These are phyloP conservation scores for Ophiosphaerella korrae DNA, from an alignment of 2,329 filamentous ascomycete genomes.

Conservation along the genomic window DNA sequence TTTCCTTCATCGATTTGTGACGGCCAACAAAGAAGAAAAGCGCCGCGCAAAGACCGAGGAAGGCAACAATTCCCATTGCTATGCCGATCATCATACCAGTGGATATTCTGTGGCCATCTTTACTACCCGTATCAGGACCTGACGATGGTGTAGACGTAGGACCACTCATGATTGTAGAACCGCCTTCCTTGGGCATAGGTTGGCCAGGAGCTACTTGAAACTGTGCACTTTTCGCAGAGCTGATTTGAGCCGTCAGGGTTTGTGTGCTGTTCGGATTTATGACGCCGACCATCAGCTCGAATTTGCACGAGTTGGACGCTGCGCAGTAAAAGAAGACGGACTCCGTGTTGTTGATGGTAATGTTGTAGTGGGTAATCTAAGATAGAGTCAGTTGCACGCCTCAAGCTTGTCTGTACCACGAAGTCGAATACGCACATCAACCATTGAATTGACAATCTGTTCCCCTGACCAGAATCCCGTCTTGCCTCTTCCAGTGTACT, in stretches of 20 bases:
- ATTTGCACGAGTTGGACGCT: slow-evolving; percentile 67
- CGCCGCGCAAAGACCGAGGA: slow-evolving; percentile 65
- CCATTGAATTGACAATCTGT: slow-evolving; percentile 8
- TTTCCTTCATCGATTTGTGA: slow-evolving; percentile 38
- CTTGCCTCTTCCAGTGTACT: slow-evolving; percentile 31
- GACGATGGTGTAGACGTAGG: slow-evolving; percentile 10
- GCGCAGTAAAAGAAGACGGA: slow-evolving; percentile 52
- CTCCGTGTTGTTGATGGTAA: slow-evolving; percentile 42
- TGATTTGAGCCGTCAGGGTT: slow-evolving; percentile 34
- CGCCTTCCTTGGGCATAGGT: slow-evolving; percentile 46
- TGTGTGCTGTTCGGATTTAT: slow-evolving; percentile 64
- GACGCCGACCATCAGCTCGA: slow-evolving; percentile 73
- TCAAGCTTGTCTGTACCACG: too few relatives aligned
- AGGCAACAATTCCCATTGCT: slow-evolving; percentile 66
- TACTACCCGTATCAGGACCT: too few relatives aligned
- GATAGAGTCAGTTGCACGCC: too few relatives aligned
- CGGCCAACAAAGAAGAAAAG: slow-evolving; percentile 69
- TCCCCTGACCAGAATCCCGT: slow-evolving; percentile 41
- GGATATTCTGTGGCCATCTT: slow-evolving; percentile 36
- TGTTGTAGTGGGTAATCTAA: slow-evolving; percentile 37
- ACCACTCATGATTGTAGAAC: slow-evolving; percentile 15
- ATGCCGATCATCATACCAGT: slow-evolving; percentile 55
- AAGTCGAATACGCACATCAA: too few relatives aligned
- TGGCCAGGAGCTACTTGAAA: slow-evolving; percentile 48
- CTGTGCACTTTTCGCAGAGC: slow-evolving; percentile 27